Base-by-base conservation (phyloP, 2,329 filamentous ascomycete genomes). In the Colletotrichum shisoi region DNA sequence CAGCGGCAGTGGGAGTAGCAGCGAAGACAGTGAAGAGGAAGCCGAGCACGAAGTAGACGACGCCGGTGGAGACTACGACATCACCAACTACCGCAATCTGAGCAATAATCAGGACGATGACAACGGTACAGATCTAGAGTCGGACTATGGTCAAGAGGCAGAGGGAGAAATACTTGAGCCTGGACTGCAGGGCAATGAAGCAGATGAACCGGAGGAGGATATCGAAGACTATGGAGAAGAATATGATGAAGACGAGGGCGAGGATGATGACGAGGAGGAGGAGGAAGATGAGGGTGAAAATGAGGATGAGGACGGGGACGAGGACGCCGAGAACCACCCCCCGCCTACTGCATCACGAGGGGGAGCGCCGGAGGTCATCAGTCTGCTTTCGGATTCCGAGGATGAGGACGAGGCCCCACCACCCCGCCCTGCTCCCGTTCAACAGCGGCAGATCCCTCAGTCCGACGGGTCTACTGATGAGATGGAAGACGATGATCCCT, bases 91-190 rank as follows among this genome's bases (percentile, higher is more conserved):
- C 57, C 63, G 62, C 37, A 70, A 70, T 54, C 69, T 70, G 15
- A 70, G 69, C 49, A 70, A 70, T 1, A 63, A 62, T 9, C 69
- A 70, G 21, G 69, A 70, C n/a, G 69, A 70, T 27, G 69, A 70
- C 24, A 57, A 69, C 8, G 69, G 58, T 13, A 62, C 67, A 13
- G 63, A 69, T n/a, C 27, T 70, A 9, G 67, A 69, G 40, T 69
- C 67, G n/a, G 69, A 70, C 39, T 70, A 68, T 57, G 63, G 63
- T 15, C 63, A 56, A 52, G 63, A 67, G n/a, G 61, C 60, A 6
- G 67, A 68, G 5, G 60, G 62, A 7, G 60, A 64, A 13, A 61
- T 68, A 3, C 61, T 58, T 11, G 61, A 68, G 6, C 44, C 67
- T 11, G 51, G 54, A 2, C 62, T 44, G 12, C 58, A 58, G 15